Percentiles rank a stretch among this genome's conserved stretches.
Conservation (phyloP, 306 rosid species). For the Cyclanthera cordifolia region DNA sequence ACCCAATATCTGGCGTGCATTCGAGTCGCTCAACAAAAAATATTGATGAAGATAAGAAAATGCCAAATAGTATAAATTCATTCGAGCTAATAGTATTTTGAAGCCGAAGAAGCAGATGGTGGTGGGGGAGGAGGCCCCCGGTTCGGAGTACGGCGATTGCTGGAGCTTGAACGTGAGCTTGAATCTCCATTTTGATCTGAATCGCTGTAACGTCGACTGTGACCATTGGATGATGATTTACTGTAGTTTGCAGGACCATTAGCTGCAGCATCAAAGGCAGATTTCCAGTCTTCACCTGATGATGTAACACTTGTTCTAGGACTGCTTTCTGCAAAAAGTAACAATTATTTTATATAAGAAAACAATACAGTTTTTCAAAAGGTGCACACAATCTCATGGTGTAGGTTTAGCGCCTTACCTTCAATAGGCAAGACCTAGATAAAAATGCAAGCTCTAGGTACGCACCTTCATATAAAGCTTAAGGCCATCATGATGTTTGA, state of each 20-base stretch:
- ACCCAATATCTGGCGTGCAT: no score
- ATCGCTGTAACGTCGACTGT: conserved; percentile 61
- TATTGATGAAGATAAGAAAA: conserved; percentile 32
- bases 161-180: conserved; percentile 52
- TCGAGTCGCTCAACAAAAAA: conserved; percentile 46
- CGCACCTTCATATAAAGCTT: no score
- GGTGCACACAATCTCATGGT: no score
- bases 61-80: conserved; percentile 8
- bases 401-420: no score
- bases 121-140: conserved; percentile 78
- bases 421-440: no score
- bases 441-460: no score
- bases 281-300: conserved; percentile 80
- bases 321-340: conserved; percentile 53
- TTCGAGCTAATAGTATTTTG: conserved; percentile 36
- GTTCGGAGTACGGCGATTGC: conserved; percentile 85
- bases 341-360: not conserved
- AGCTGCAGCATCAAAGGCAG: conserved; percentile 89
- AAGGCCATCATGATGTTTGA: no score
- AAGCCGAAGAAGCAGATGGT: conserved; percentile 36
- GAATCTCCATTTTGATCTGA: conserved; percentile 72
- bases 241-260: conserved; percentile 41
- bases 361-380: no score
- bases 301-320: conserved; percentile 54
- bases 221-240: conserved; percentile 42